Base-by-base conservation (phyloP, 1,139 yeast species). In the Geotrichum phurueaensis region DNA sequence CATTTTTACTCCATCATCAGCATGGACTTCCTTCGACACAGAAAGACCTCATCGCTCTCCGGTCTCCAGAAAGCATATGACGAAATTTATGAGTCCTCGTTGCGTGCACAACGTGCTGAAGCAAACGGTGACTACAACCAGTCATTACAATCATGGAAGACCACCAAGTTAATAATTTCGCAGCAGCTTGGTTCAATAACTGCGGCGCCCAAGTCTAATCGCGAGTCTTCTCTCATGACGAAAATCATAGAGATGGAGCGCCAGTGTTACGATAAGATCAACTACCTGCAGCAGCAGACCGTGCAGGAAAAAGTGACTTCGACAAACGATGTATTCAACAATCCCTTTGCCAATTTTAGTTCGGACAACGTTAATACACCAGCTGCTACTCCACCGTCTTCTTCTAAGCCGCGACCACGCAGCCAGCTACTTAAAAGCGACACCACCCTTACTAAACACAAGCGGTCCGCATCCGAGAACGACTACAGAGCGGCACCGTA, bases 211-310 rank as follows among this genome's bases (percentile, higher is more conserved):
- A 64, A 65, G 47, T 64, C 68, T 12, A 66, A 66, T 20, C 66
- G 66, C 22, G 75, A 73, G 54, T 70, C 70, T 57, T 63, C 69
- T 48, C 65, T 73, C 57, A 66, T 73, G 66, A 64, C 71, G 45
- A 68, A 71, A 50, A 68, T 73, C 59, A 65, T 68, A 61, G 76
- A 72, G 62, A 71, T 73, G 47, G 76, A 73, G 63, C 68, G 73
- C 49, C 75, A 73, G 65, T 73, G 76, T 63, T 70, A 69, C 51
- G 76, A 73, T 57, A 65, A 76, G 23, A 73, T 73, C 39, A 61
- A 62, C 31, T 68, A 66, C 49, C 63, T 73, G 39, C 51, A 57
- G 39, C 57, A 36, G 25, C 22, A 20, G 1, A 9, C 33, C 10
- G 27, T 27, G 20, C 18, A 1, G 47, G 15, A 7, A 25, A 29